Percentiles rank a stretch among this genome's conserved stretches.
Conservation (phyloP, 2,329 filamentous ascomycete genomes). For the Graphilbum sp. region DNA sequence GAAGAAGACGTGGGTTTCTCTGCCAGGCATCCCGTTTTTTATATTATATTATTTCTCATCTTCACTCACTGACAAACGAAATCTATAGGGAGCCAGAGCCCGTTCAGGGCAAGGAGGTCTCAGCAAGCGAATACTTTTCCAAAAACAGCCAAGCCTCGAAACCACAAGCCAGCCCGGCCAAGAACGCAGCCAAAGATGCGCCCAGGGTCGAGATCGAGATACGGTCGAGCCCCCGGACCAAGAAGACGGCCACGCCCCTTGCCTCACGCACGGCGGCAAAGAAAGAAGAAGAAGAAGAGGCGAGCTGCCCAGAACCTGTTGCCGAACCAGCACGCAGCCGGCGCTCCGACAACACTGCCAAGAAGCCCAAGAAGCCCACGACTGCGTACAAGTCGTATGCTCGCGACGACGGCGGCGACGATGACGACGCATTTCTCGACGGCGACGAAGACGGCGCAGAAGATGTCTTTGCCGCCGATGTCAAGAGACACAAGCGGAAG, state of each 20-base stretch:
- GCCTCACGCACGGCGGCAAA: too few species aligned
- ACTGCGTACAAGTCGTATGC: conserved; percentile 24
- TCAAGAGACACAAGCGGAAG: conserved; percentile 47
- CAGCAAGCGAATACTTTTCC: conserved; percentile 42
- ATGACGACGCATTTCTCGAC: conserved; percentile 43
- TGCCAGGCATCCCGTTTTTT: neutral
- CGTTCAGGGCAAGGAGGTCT: conserved; percentile 32
- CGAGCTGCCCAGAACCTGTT: too few species aligned
- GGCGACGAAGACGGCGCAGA: conserved; percentile 58
- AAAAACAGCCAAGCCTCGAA: conserved; percentile 24
- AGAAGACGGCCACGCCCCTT: conserved; percentile 14
- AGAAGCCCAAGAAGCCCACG: conserved; percentile 24
- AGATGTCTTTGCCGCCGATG: conserved; percentile 68
- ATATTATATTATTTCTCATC: too few species aligned
- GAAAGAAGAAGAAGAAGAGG: too few species aligned
- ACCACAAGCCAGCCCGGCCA: conserved; percentile 23
- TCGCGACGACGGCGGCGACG: conserved; percentile 31
- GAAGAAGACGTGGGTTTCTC: conserved; percentile 31
- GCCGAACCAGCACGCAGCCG: conserved; percentile 15
- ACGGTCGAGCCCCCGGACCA: conserved; percentile 36
- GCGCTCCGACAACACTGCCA: conserved; percentile 5
- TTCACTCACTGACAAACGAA: neutral
- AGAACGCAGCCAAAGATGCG: conserved; percentile 21
- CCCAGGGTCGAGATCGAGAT: conserved; percentile 26
- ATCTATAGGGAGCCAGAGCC: conserved; percentile 19